Base-by-base conservation (phyloP, 768 basidiomycete genomes). In the Tricholoma sp. region DNA sequence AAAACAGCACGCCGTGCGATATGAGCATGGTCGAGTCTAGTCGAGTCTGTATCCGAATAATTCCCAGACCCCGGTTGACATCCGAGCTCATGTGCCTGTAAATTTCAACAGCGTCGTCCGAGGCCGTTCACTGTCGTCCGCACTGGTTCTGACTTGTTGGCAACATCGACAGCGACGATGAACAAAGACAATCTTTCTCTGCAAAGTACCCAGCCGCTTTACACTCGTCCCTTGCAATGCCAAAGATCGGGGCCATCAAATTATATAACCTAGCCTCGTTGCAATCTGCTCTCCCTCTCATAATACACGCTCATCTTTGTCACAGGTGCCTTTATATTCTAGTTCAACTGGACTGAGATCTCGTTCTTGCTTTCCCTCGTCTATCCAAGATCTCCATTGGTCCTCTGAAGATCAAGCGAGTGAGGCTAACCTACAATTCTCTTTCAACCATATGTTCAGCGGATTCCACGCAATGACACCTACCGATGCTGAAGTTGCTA, bases 401-500 rank as follows among this genome's bases (percentile, higher is more conserved):
- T 33, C 50, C 13, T 45, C 42, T 52, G 33, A 37, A 42, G n/a
- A 29, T 29, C 28, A 29, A 47, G 11, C 45, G 13, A 47, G 34
- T 53, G 61, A 53, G n/a, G 17, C 28, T 54, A 42, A 39, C 44
- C 52, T 48, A 58, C 39, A 15, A 41, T 55, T 60, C 47, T 32
- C 51, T 39, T 20, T 52, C 48, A 45, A 33, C 52, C 66, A 60
- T 64, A 85, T 87, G 85, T 89, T 86, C 73, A 81, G 74, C 70
- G 78, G 80, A 59, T 80, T 85, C 63, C 78, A 86, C 57, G 74
- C 74, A 51, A 83, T 81, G 76, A 70, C 79, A 57, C 86, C 86
- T 36, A 82, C 79, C 54, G 89, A 90, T 60, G 83, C 85, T 45
- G 86, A 90, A 61, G 73, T 90, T 6, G 89, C 89, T 48, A 83